These are phyloP conservation scores for Brassica cretica DNA, from an alignment of 345 rosid genomes.

Conservation along the genomic window DNA sequence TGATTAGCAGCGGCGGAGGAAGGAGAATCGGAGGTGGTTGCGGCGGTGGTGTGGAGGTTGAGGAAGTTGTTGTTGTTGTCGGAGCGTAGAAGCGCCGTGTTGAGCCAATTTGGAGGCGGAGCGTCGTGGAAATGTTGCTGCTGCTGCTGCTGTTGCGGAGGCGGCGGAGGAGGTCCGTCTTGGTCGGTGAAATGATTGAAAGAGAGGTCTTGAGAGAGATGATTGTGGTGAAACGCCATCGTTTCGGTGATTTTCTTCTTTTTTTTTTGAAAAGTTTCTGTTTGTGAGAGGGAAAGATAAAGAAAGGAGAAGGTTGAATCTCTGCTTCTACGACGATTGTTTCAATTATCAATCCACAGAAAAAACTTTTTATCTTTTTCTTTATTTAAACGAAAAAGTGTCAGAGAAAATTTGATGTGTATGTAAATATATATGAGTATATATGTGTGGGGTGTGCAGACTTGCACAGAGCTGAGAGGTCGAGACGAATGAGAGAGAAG, in stretches of 20 bases:
- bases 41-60: constrained; percentile 65
- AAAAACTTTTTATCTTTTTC: background rate
- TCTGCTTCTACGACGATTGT: constrained; percentile 37
- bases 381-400: background rate
- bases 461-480: constrained; percentile 32
- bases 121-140: constrained; percentile 51
- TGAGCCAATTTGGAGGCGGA: constrained; percentile 82
- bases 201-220: constrained; percentile 68
- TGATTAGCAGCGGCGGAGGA: constrained; percentile 50
- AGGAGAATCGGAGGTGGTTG: constrained; percentile 45
- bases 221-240: constrained; percentile 88
- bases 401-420: constrained; percentile 9
- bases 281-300: constrained; percentile 41
- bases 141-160: constrained; percentile 38
- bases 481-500: constrained; percentile 21
- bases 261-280: constrained; percentile 1
- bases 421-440: constrained; percentile 2
- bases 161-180: constrained; percentile 44
- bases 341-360: constrained; percentile 27
- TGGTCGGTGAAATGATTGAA: constrained; percentile 75
- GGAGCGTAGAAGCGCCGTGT: constrained; percentile 76
- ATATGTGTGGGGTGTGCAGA: constrained; percentile 32
- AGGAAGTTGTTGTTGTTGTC: constrained; percentile 64
- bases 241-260: background rate
- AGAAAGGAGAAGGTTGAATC: constrained; percentile 26